Percentiles rank a stretch among this genome's conserved stretches.
Conservation (phyloP, 2,329 filamentous ascomycete species). For the Blastomyces gilchristii region DNA sequence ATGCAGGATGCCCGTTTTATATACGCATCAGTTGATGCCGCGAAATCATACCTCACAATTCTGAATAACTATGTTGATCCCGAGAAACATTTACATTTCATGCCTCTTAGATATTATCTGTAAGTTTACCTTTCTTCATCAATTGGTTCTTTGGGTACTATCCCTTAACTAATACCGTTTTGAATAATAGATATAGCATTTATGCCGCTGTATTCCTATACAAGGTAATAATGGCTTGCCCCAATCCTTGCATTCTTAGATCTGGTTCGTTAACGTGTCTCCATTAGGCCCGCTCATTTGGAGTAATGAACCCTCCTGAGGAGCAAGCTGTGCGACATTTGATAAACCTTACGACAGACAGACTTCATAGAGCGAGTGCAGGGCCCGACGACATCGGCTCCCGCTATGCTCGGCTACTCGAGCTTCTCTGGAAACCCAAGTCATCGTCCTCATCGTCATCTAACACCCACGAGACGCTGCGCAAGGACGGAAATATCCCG, state of each 20-base stretch:
- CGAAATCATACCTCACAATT: constrained; percentile 51
- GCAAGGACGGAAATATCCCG: constrained; percentile 14
- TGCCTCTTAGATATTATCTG: constrained; percentile 55
- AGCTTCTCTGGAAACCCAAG: constrained; percentile 48
- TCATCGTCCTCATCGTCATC: constrained; percentile 20
- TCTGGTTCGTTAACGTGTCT: constrained; percentile 5
- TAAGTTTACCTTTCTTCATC: constrained; percentile 30
- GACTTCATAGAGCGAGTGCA: constrained; percentile 49
- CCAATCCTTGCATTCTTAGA: neutral
- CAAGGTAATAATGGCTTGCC: constrained; percentile 37
- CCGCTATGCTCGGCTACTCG: constrained; percentile 51
- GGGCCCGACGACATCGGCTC: constrained; percentile 51
- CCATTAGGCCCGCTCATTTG: constrained; percentile 45
- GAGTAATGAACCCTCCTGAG: constrained; percentile 47
- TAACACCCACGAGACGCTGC: constrained; percentile 17
- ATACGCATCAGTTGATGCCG: constrained; percentile 55
- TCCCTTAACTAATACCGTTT: constrained; percentile 11
- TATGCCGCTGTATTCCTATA: constrained; percentile 57
- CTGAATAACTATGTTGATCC: constrained; percentile 52
- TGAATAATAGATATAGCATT: constrained; percentile 37
- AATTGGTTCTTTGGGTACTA: neutral
- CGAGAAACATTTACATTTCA: constrained; percentile 49
- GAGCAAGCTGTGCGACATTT: constrained; percentile 48
- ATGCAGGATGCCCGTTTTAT: constrained; percentile 57
- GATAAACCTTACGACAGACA: constrained; percentile 49